phyloP scores from a whole-genome alignment of 2,329 filamentous ascomycete genomes.

The Alternaria gaisen region DNA sequence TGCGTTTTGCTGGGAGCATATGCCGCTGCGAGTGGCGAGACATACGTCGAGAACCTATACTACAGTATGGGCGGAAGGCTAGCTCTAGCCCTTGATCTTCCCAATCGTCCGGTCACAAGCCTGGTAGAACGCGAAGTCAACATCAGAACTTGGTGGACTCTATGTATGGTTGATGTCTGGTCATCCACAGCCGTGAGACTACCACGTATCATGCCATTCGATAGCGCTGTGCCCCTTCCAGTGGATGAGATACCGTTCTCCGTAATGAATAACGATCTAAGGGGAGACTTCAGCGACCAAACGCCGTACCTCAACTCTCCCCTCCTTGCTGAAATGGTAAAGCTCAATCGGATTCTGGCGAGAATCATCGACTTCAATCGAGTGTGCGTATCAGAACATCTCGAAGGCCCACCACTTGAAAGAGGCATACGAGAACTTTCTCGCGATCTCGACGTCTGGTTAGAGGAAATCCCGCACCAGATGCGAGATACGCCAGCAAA shows the following conservation, averaged over 20 bases:
- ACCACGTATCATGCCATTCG: slow-evolving; percentile 34
- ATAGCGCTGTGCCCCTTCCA: slow-evolving; percentile 29
- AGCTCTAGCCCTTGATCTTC: slow-evolving; percentile 31
- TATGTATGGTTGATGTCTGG: slow-evolving; percentile 40
- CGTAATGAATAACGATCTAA: slow-evolving; percentile 25
- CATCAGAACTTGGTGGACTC: slow-evolving; percentile 36
- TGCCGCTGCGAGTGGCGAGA: slow-evolving; percentile 34
- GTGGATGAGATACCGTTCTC: slow-evolving; percentile 35
- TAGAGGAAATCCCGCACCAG: slow-evolving; percentile 31
- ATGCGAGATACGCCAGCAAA: slow-evolving; percentile 37
- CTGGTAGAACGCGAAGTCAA: slow-evolving; percentile 35
- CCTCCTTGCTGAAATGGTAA: slow-evolving; percentile 38
- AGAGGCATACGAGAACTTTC: slow-evolving; percentile 29
- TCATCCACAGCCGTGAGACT: slow-evolving; percentile 34
- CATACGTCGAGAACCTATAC: slow-evolving; percentile 35
- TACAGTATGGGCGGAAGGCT: slow-evolving; percentile 35
- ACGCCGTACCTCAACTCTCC: slow-evolving; percentile 23
- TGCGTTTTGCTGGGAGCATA: slow-evolving; percentile 34
- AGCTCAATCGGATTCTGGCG: slow-evolving; percentile 32
- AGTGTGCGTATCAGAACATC: slow-evolving; percentile 33
- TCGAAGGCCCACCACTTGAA: slow-evolving; percentile 27
- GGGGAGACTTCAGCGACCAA: slow-evolving; percentile 19
- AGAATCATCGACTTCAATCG: slow-evolving; percentile 37
- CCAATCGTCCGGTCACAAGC: slow-evolving; percentile 29
- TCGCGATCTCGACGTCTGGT: slow-evolving; percentile 30